Evolutionary conservation across 768 basidiomycete genomes (phyloP).

Genomic region (Cantharellus anzutake): DNA sequence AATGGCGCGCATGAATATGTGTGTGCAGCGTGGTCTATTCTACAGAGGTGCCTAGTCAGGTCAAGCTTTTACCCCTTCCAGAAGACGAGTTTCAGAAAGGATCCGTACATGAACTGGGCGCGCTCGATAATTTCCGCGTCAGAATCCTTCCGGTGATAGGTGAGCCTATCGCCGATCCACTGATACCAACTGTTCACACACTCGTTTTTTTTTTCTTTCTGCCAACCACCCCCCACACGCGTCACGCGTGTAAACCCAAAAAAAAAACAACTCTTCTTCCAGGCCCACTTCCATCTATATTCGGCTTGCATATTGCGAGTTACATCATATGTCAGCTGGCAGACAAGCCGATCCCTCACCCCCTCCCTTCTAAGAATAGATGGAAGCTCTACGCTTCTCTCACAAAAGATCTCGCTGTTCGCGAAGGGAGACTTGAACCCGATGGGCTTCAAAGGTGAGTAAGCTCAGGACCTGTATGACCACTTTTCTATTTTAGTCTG

Average conservation of each 20-base stretch:
- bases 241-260: not conserved
- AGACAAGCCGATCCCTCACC: constrained; percentile 63
- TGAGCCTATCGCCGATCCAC: constrained; percentile 14
- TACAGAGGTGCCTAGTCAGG: constrained; percentile 78
- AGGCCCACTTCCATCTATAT: constrained; percentile 76
- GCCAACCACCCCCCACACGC: not conserved
- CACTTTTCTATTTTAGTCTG: too few relatives aligned
- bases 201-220: not conserved
- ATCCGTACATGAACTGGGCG: constrained; percentile 68
- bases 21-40: constrained; percentile 88
- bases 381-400: constrained; percentile 69
- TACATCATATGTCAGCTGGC: constrained; percentile 78
- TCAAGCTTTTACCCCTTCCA: constrained; percentile 73
- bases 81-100: constrained; percentile 89
- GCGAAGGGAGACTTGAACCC: constrained; percentile 52
- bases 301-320: constrained; percentile 78
- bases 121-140: constrained; percentile 85
- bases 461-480: constrained; percentile 3
- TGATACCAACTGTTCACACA: not conserved
- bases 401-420: constrained; percentile 50
- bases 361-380: constrained; percentile 70
- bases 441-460: constrained; percentile 32
- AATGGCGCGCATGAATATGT: too few relatives aligned
- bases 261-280: not conserved
- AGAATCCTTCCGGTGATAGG: constrained; percentile 85